Evolutionary conservation across 208 protist genomes (phyloP).

Genomic region (Leishmania aethiopica): DNA sequence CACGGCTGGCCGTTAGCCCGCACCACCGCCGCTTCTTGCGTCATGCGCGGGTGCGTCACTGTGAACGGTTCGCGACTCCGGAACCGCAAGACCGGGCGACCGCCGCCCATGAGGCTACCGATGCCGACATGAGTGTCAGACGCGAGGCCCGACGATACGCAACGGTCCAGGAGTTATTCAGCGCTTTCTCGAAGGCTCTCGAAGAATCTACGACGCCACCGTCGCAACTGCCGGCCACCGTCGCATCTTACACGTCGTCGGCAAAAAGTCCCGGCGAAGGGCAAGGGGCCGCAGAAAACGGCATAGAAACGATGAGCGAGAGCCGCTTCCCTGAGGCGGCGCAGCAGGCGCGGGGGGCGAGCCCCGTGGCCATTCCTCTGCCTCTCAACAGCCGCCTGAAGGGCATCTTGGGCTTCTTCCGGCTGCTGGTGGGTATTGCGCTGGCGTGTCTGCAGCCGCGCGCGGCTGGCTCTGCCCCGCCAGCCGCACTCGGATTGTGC

Average conservation of each 20-base stretch:
- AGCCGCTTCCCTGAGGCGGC: too few species aligned
- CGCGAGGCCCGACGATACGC: not conserved
- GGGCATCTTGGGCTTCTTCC: too few species aligned
- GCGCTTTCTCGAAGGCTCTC: slow-evolving; percentile 3
- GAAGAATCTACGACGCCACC: not conserved
- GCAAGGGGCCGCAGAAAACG: not conserved
- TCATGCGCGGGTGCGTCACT: slow-evolving; percentile 1
- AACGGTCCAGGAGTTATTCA: slow-evolving; percentile 17
- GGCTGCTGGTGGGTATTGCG: too few species aligned
- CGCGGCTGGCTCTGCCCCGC: too few species aligned
- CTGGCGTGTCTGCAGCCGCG: too few species aligned
- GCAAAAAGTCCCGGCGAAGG: not conserved
- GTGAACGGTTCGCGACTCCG: not conserved
- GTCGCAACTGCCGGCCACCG: not conserved
- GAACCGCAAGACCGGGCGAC: not conserved
- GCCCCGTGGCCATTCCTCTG: too few species aligned
- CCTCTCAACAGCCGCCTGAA: too few species aligned
- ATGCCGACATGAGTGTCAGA: not conserved
- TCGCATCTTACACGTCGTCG: not conserved
- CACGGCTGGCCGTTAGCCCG: not conserved
- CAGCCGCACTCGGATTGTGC: too few species aligned
- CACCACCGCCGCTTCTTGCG: slow-evolving; percentile 16
- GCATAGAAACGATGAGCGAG: not conserved
- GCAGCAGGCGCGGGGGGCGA: too few species aligned
- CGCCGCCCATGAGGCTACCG: not conserved